Evolutionary conservation across 2,329 filamentous ascomycete species (phyloP), one percentile per base, ranked within the genome.

Genomic region (Plenodomus biglobosus): DNA sequence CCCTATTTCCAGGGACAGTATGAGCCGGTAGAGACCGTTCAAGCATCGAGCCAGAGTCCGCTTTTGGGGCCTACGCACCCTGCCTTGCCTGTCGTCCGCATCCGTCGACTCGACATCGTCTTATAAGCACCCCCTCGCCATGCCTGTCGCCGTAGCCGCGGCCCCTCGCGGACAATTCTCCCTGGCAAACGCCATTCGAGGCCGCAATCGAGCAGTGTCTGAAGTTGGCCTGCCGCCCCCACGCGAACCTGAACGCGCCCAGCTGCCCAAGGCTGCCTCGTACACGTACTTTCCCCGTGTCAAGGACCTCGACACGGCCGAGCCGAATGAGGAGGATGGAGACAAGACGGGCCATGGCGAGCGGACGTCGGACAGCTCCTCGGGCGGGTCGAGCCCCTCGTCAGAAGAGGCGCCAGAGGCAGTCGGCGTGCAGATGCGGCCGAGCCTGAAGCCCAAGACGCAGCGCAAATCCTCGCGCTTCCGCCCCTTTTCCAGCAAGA

Each of bases 361-460:
- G 50, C 54, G 56, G 24, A 58, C 59, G 3, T 68, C 68, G 11
- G 68, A 65, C 52, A 70, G 71, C 44, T 75, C 74, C 16, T 76
- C 75, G 16, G 75, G 70, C 20, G 73, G 71, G 46, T 75, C 72
- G 8, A 78, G 74, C 41, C 76, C 75, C 10, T 73, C 74, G 21
- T 72, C 71, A 22, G 69, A 73, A 47, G 68, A 69, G 24, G 56
- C 60, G 17, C 62, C 64, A 3, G 62, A 72, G 43, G 52, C 58
- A 20, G 53, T 52, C 10, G 56, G 42, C 20, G 36, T 63, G 42
- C 59, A 69, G 52, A 70, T 57, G 65, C 61, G 61, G 30, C 61
- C 61, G 55, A 20, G 10, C 18, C 63, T 57, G 54, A 63, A 47
- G 48, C 65, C 68, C 38, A 68, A 61, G 44, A 38, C 40, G 39